Conservation (phyloP, 2,329 filamentous ascomycete genomes). For the Trichoderma harzianum region DNA sequence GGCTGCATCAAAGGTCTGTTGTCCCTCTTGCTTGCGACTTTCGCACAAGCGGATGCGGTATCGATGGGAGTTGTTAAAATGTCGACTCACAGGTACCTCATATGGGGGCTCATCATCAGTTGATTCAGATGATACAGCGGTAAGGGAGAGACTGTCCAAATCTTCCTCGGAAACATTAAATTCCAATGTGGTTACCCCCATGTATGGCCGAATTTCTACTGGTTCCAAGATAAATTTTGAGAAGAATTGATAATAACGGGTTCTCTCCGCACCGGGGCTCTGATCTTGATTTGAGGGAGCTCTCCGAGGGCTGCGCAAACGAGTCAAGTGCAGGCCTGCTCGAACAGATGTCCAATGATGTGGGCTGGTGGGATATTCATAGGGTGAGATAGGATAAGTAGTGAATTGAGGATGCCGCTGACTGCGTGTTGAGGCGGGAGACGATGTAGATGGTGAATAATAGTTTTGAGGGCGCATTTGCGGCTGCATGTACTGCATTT, state of each 20-base stretch:
- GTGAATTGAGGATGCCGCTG: neutral
- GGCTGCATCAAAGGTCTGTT: slow-evolving; percentile 36
- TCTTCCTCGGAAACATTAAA: slow-evolving; percentile 45
- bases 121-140: slow-evolving; percentile 24
- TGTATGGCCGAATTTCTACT: slow-evolving; percentile 33
- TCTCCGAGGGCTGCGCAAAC: slow-evolving; percentile 47
- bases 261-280: slow-evolving; percentile 17
- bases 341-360: slow-evolving; percentile 41
- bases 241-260: slow-evolving; percentile 56
- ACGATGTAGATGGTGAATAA: neutral
- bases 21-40: slow-evolving; percentile 4
- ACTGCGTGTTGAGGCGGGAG: neutral
- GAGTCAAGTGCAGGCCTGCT: slow-evolving; percentile 45
- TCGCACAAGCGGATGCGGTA: slow-evolving; percentile 68
- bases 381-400: neutral
- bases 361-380: slow-evolving; percentile 41
- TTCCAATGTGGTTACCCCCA: slow-evolving; percentile 39
- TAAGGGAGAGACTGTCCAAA: slow-evolving; percentile 35
- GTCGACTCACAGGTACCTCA: slow-evolving; percentile 36
- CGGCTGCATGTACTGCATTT: neutral
- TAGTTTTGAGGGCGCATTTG: neutral
- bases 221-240: slow-evolving; percentile 50
- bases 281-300: slow-evolving; percentile 26
- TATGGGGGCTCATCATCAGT: slow-evolving; percentile 25
- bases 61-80: slow-evolving; percentile 52